A percentile compares a stretch with the other conserved stretches of the same genome.
Conservation (phyloP, 1,284 basidiomycete species). For the Inonotus hispidus region DNA sequence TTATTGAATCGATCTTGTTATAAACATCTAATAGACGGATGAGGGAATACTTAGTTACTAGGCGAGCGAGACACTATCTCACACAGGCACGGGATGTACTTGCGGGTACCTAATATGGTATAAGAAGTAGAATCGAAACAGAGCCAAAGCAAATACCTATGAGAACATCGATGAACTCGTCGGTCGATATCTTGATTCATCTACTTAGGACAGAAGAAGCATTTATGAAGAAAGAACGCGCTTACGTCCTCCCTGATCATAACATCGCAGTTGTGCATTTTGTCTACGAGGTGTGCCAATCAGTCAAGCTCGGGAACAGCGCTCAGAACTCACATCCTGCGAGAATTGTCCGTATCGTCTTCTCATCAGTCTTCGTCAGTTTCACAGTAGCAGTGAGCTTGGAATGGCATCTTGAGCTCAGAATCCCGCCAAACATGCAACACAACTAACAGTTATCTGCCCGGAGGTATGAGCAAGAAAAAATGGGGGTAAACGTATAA, state of each 20-base stretch:
- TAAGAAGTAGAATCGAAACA: slow-evolving; percentile 8
- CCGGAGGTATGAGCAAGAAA: neutral
- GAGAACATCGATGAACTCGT: slow-evolving; percentile 96
- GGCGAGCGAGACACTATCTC: slow-evolving; percentile 23
- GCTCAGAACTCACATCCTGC: slow-evolving; percentile 62
- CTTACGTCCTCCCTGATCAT: slow-evolving; percentile 95
- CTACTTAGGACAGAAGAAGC: slow-evolving; percentile 12
- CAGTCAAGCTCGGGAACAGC: neutral
- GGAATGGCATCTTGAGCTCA: neutral
- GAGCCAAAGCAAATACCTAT: slow-evolving; percentile 50
- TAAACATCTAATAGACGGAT: slow-evolving; percentile 66
- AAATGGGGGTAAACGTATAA: neutral
- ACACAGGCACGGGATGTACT: slow-evolving; percentile 92
- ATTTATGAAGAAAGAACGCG: slow-evolving; percentile 16
- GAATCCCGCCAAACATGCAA: neutral
- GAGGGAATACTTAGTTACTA: slow-evolving; percentile 8
- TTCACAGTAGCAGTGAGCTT: slow-evolving; percentile 89
- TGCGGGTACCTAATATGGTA: slow-evolving; percentile 64
- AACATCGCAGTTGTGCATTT: slow-evolving; percentile 91
- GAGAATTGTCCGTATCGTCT: slow-evolving; percentile 87
- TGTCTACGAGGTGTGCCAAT: slow-evolving; percentile 40
- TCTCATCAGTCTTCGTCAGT: slow-evolving; percentile 92
- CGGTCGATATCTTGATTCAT: slow-evolving; percentile 74
- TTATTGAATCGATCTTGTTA: slow-evolving; percentile 92
- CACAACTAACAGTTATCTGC: slow-evolving; percentile 46